These are phyloP conservation scores for Saccharomycopsis oosterbeekiorum DNA, from an alignment of 805 yeast genomes.

Conservation along the genomic window DNA sequence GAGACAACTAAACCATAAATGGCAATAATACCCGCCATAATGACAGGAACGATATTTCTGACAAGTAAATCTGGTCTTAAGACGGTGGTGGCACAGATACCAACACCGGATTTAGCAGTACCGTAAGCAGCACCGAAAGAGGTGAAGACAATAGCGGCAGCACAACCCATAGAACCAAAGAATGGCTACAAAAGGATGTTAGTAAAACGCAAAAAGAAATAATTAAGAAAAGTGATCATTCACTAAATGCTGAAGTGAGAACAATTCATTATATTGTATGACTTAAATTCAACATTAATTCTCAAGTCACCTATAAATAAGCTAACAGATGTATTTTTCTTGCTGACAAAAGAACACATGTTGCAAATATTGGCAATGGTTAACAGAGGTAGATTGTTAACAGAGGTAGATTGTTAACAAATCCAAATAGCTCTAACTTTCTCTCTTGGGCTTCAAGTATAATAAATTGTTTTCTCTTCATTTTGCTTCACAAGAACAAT, in stretches of 20 bases:
- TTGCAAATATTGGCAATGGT: too few species aligned
- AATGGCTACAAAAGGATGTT: conserved; percentile 55
- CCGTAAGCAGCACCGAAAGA: conserved; percentile 99
- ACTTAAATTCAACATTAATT: too few species aligned
- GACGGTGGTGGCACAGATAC: conserved; percentile 97
- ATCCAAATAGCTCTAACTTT: too few species aligned
- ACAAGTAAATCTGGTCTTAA: conserved; percentile 94
- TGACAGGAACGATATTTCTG: conserved; percentile 90
- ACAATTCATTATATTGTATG: too few species aligned
- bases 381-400: too few species aligned
- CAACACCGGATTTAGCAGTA: conserved; percentile 98
- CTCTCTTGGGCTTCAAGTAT: background rate
- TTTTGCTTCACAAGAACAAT: background rate
- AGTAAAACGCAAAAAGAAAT: conserved; percentile 15
- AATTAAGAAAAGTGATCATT: too few species aligned
- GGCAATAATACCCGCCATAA: conserved; percentile 99
- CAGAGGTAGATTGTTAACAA: too few species aligned
- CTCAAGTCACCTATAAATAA: too few species aligned
- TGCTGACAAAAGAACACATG: too few species aligned
- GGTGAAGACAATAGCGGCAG: conserved; percentile 97
- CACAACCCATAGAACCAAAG: conserved; percentile 99
- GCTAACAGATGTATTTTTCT: too few species aligned
- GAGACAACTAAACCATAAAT: conserved; percentile 96
- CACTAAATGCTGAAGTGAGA: too few species aligned
- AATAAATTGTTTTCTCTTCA: background rate